A percentile compares a stretch with the other conserved stretches of the same genome.
phyloP scores from a whole-genome alignment of 331 rosid genomes.

The Malus hybrid region DNA sequence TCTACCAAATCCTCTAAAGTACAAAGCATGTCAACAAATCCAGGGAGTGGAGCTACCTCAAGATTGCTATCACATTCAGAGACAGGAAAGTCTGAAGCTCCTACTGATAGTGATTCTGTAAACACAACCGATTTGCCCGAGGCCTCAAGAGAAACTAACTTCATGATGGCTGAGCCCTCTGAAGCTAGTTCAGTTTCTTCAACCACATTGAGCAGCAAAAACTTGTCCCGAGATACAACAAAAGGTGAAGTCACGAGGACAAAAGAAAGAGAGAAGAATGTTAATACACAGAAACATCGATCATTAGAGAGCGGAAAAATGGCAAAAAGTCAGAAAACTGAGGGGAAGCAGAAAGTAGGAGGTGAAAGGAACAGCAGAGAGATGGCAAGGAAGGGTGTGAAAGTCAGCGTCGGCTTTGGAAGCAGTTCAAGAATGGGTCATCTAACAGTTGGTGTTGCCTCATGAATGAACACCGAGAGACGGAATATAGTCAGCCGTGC shows the following conservation, averaged over 20 bases:
- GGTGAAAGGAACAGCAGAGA: slow-evolving; percentile 20
- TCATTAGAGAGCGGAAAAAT: slow-evolving; percentile 24
- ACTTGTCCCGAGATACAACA: slow-evolving; percentile 6
- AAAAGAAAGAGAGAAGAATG: slow-evolving; percentile 32
- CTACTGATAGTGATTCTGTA: slow-evolving; percentile 8
- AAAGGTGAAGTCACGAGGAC: slow-evolving; percentile 7
- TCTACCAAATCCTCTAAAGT: slow-evolving; percentile 25
- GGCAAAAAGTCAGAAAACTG: slow-evolving; percentile 18
- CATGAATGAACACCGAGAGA: slow-evolving; percentile 19
- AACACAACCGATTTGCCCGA: slow-evolving; percentile 5
- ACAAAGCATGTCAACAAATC: slow-evolving; percentile 26
- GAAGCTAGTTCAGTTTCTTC: slow-evolving; percentile 29
- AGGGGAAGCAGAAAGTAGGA: slow-evolving; percentile 30
- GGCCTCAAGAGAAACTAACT: slow-evolving; percentile 15
- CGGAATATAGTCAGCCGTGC: not conserved
- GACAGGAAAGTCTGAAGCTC: slow-evolving; percentile 22
- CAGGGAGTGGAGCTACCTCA: slow-evolving; percentile 17
- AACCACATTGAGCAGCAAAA: slow-evolving; percentile 18
- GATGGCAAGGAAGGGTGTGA: slow-evolving; percentile 21
- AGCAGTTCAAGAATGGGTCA: slow-evolving; percentile 37
- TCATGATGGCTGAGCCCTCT: not conserved
- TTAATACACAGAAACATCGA: slow-evolving; percentile 15
- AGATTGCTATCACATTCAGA: slow-evolving; percentile 21
- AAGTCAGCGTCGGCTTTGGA: slow-evolving; percentile 30
- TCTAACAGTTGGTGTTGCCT: slow-evolving; percentile 43